phyloP scores from a whole-genome alignment of 495 filamentous ascomycete species.

The Neurospora sp. region DNA sequence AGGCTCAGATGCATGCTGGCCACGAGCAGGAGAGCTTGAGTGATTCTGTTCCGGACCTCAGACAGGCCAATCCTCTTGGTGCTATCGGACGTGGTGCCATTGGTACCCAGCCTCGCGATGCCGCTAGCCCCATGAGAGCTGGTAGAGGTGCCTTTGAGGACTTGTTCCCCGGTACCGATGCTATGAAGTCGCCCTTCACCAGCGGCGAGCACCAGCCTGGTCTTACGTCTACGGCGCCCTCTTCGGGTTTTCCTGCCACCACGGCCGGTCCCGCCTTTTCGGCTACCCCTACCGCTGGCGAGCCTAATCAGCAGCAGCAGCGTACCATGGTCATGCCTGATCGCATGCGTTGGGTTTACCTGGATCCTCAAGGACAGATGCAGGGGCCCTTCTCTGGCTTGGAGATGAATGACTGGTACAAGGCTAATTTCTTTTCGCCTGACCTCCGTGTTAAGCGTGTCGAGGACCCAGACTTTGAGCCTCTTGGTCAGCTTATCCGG shows the following conservation, averaged over 20 bases:
- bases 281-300: constrained; percentile 25
- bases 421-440: constrained; percentile 91
- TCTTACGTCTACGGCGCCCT: constrained; percentile 25
- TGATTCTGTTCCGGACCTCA: constrained; percentile 42
- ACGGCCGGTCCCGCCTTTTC: constrained; percentile 29
- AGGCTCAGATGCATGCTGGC: constrained; percentile 65
- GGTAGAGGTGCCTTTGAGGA: constrained; percentile 50
- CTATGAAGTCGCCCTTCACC: constrained; percentile 23
- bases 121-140: constrained; percentile 52
- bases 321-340: constrained; percentile 99
- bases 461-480: constrained; percentile 90
- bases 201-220: constrained; percentile 22
- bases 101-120: constrained; percentile 39
- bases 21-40: constrained; percentile 46
- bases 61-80: constrained; percentile 41
- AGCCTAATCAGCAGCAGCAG: constrained; percentile 54
- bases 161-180: constrained; percentile 32
- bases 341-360: constrained; percentile 96
- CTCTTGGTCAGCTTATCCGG: constrained; percentile 86
- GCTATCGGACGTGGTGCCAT: constrained; percentile 45
- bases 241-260: constrained; percentile 21
- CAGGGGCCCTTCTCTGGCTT: constrained; percentile 93
- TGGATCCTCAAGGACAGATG: constrained; percentile 81
- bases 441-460: constrained; percentile 89
- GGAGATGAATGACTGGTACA: constrained; percentile 99